Conservation (phyloP, 495 filamentous ascomycete species). For the Hyaloscypha hepaticicola region DNA sequence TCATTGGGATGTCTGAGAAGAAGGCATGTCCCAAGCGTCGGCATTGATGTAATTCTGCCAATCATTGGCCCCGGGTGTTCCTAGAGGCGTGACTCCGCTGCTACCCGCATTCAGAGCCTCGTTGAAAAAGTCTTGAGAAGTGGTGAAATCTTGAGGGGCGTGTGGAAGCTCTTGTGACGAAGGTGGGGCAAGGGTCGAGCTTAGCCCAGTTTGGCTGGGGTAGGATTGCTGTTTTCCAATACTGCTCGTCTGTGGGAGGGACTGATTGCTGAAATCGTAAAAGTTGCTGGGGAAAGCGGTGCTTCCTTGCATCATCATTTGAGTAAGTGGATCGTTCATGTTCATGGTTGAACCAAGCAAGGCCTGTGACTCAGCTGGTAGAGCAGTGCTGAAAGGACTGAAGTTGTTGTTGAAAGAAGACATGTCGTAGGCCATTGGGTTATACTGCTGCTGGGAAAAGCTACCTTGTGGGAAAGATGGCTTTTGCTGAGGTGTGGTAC, state of each 20-base stretch:
- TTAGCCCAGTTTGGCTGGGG: constrained; percentile 12
- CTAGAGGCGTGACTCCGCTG: neutral
- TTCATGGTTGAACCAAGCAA: constrained; percentile 45
- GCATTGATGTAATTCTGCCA: neutral
- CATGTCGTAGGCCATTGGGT: constrained; percentile 24
- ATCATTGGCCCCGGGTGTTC: neutral
- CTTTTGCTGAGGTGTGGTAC: constrained; percentile 26
- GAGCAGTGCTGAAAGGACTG: constrained; percentile 39
- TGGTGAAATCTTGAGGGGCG: neutral
- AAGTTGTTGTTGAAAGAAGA: constrained; percentile 5
- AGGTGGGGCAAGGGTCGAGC: constrained; percentile 17
- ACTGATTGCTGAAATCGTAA: constrained; percentile 10
- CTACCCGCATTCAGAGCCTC: constrained; percentile 10
- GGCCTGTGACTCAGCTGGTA: constrained; percentile 51
- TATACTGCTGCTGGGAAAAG: constrained; percentile 29
- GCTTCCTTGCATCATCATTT: constrained; percentile 45
- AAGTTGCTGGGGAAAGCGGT: constrained; percentile 22
- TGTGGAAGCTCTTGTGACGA: neutral
- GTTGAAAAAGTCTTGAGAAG: constrained; percentile 10
- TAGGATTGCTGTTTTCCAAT: constrained; percentile 12
- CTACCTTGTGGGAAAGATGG: constrained; percentile 31
- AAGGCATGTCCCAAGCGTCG: neutral
- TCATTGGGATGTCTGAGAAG: constrained; percentile 6
- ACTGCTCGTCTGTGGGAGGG: constrained; percentile 9
- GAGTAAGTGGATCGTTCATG: constrained; percentile 41